Base-by-base conservation (phyloP, 2,329 filamentous ascomycete genomes). In the Ceratocystis variospora region DNA sequence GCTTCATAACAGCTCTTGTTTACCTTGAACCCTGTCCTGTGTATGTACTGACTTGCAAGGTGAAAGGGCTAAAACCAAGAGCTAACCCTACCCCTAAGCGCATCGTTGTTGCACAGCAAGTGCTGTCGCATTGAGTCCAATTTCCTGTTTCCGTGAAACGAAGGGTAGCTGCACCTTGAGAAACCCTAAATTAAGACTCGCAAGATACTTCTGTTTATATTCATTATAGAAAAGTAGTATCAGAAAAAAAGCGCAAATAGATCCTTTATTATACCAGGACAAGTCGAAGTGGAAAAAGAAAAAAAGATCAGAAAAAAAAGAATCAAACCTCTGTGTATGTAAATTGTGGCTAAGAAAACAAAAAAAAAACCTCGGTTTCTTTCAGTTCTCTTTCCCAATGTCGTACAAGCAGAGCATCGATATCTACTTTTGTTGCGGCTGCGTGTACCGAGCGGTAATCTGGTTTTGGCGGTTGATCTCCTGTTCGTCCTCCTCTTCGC, bases 401-500 rank as follows among this genome's bases (percentile, higher is more conserved):
- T 57, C 28, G 28, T 28, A 57, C 53, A 57, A 57, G 17, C 37
- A 28, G 22, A 22, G 15, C 33, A 10, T 31, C 22, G 10, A 41
- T 17, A 41, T 17, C 57, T 65, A 68, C 37, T 68, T 68, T 48
- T 68, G 66, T 31, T 64, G 53, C 17, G 62, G 41, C 48, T 66
- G 65, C n/a, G 62, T 44, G 45, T 68, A 65, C 37, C 64, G 48
- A 8, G 10, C 57, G 48, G 62, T 57, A 44, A 68, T 31, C 44
- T 62, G 63, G 33, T 50, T 59, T 44, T 68, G 66, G 44, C 66
- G 63, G 19, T 64, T 66, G 17, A 68, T 68, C 45, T 68, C 64
- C 45, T 68, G 64, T 28, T 69, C 69, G 31, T 69, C 68, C 55
- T 68, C 65, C 55, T 68, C 62, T 61, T 68, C 67, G 69, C 63